Conservation (phyloP, 352 stramenopile species). For the Albugo candida region DNA sequence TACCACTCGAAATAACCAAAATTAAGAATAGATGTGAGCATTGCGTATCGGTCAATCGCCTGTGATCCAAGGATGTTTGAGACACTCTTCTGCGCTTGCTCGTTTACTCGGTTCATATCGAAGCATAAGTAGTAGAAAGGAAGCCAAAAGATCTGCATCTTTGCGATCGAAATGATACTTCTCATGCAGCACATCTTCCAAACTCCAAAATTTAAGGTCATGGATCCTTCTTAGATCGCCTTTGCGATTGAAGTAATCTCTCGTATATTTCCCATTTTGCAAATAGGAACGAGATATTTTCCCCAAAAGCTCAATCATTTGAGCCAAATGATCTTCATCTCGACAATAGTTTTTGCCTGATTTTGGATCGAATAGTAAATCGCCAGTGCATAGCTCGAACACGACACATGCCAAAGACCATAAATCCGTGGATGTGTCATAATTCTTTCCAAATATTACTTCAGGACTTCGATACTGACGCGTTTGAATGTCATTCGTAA, state of each 20-base stretch:
- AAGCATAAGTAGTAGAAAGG: constrained; percentile 92
- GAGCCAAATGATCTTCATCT: constrained; percentile 94
- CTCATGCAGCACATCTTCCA: constrained; percentile 91
- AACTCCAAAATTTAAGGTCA: constrained; percentile 94
- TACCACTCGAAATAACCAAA: too few relatives aligned
- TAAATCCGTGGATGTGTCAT: constrained; percentile 98
- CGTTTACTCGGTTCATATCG: constrained; percentile 70
- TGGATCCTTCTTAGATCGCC: constrained; percentile 96
- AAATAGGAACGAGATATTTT: constrained; percentile 91
- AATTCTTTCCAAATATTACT: constrained; percentile 91
- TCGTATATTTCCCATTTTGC: constrained; percentile 78
- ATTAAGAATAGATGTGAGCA: too few relatives aligned
- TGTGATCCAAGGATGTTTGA: constrained; percentile 89
- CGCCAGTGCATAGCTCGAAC: constrained; percentile 98
- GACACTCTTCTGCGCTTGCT: constrained; percentile 82
- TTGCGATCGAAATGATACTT: constrained; percentile 87
- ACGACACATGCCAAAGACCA: constrained; percentile 98
- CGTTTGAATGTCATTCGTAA: constrained; percentile 99
- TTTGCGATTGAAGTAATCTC: constrained; percentile 95
- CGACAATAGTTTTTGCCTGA: constrained; percentile 64
- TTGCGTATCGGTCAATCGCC: not conserved
- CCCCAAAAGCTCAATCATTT: constrained; percentile 98
- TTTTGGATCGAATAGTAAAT: constrained; percentile 98
- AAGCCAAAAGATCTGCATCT: constrained; percentile 78
- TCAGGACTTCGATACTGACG: constrained; percentile 98